Conservation (phyloP, 768 basidiomycete genomes). For the Pulveroboletus sp. region DNA sequence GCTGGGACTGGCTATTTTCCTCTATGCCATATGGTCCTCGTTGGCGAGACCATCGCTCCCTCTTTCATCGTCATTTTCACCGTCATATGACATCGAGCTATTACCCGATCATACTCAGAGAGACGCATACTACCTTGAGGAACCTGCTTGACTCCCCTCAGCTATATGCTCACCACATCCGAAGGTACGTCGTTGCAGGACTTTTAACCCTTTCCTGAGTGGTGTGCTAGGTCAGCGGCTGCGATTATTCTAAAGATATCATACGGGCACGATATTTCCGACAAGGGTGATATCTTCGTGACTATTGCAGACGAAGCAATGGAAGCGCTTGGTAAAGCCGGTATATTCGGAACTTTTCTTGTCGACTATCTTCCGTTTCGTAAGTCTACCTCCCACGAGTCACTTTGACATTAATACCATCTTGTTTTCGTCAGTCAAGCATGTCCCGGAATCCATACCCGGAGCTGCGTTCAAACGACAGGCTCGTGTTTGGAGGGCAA, state of each 20-base stretch:
- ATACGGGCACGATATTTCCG: constrained; percentile 39
- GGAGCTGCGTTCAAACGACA: constrained; percentile 47
- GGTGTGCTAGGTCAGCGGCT: constrained; percentile 29
- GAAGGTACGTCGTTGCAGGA: constrained; percentile 24
- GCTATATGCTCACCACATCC: constrained; percentile 35
- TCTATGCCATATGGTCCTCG: constrained; percentile 36
- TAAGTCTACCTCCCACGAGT: constrained; percentile 15
- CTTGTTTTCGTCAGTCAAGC: constrained; percentile 32
- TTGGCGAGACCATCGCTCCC: constrained; percentile 37
- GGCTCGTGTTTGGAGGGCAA: constrained; percentile 40
- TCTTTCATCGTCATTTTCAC: constrained; percentile 40
- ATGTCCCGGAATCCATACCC: constrained; percentile 50
- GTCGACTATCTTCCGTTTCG: constrained; percentile 37
- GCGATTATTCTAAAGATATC: constrained; percentile 40
- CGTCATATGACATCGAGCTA: constrained; percentile 23
- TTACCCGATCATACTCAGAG: constrained; percentile 29
- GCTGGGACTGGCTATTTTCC: constrained; percentile 47
- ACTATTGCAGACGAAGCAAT: constrained; percentile 39
- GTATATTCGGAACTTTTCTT: constrained; percentile 43
- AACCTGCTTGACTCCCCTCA: constrained; percentile 37
- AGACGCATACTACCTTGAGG: constrained; percentile 38
- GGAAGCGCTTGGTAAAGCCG: constrained; percentile 34
- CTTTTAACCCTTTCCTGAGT: background rate
- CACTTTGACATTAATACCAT: background rate
- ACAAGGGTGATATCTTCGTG: constrained; percentile 39